Percentiles rank a stretch among this genome's conserved stretches.
phyloP scores from a whole-genome alignment of 371 early-diverging fungal species.

The Chytridium lagenaria region DNA sequence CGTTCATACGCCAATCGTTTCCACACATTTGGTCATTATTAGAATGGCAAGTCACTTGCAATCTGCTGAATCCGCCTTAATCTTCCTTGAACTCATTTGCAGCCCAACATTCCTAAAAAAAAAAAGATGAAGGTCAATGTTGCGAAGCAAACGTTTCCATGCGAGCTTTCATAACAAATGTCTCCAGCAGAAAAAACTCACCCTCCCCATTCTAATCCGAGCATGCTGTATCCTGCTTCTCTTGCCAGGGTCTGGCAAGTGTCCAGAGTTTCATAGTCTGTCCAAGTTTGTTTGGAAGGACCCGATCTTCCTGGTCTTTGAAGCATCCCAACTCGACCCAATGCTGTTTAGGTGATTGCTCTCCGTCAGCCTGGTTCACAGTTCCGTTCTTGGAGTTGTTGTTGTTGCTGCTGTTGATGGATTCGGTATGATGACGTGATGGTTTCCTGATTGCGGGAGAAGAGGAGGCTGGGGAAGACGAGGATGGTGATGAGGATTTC shows the following conservation, averaged over 20 bases:
- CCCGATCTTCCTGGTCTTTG: not conserved
- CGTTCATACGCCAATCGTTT: not conserved
- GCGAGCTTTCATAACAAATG: too few relatives aligned
- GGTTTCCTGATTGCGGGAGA: too few relatives aligned
- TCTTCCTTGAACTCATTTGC: not conserved
- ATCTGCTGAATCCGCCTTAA: not conserved
- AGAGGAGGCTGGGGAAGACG: too few relatives aligned
- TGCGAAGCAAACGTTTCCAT: too few relatives aligned
- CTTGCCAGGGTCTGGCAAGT: not conserved
- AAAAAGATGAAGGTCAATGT: not conserved
- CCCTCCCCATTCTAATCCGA: constrained; percentile 1
- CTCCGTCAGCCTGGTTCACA: too few relatives aligned
- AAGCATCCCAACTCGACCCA: not conserved
- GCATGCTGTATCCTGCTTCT: not conserved
- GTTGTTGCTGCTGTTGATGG: too few relatives aligned
- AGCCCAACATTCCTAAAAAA: constrained; percentile 3
- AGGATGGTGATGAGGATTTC: not conserved
- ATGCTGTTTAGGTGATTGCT: too few relatives aligned
- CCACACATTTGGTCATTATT: not conserved
- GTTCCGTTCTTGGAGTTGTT: too few relatives aligned
- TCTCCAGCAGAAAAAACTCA: not conserved
- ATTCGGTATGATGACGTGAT: not conserved
- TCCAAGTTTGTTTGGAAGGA: not conserved
- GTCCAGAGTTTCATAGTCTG: not conserved
- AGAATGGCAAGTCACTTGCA: not conserved